phyloP scores from a whole-genome alignment of 1,284 basidiomycete genomes.

The Xerocomus subilludens region DNA sequence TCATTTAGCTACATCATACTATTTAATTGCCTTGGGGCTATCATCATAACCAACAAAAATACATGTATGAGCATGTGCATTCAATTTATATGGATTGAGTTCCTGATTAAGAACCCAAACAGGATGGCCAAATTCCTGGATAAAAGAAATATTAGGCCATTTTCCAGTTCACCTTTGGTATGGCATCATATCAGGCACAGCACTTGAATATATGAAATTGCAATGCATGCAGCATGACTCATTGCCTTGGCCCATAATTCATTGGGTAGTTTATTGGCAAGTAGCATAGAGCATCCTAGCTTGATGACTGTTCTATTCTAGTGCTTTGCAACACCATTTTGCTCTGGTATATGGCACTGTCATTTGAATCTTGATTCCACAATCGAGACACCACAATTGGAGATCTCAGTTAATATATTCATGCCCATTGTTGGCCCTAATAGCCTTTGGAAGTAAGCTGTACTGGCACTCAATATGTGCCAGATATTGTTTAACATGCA shows the following conservation, averaged over 20 bases:
- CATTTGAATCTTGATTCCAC: slow-evolving; percentile 5
- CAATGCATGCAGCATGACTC: slow-evolving; percentile 8
- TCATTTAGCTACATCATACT: no score
- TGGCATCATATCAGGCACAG: slow-evolving; percentile 6
- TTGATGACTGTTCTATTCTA: slow-evolving; percentile 27
- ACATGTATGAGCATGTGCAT: no score
- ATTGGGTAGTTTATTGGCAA: neutral
- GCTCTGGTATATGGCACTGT: slow-evolving; percentile 23
- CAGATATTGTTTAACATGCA: neutral
- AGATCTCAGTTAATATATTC: slow-evolving; percentile 28
- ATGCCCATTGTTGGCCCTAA: slow-evolving; percentile 13
- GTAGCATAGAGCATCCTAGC: slow-evolving; percentile 5
- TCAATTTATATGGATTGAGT: no score
- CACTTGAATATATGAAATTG: neutral
- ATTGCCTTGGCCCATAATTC: slow-evolving; percentile 27
- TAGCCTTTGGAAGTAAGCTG: neutral
- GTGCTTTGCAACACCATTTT: slow-evolving; percentile 27
- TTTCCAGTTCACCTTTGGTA: slow-evolving; percentile 20
- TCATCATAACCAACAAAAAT: no score
- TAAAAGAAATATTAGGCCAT: slow-evolving; percentile 6
- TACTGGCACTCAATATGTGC: neutral
- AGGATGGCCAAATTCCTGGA: slow-evolving; percentile 18
- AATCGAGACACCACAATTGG: neutral
- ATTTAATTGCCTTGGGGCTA: no score
- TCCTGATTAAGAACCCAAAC: slow-evolving; percentile 18